Evolutionary conservation across 2,329 filamentous ascomycete genomes (phyloP).

Genomic region (Fusarium irregulare): DNA sequence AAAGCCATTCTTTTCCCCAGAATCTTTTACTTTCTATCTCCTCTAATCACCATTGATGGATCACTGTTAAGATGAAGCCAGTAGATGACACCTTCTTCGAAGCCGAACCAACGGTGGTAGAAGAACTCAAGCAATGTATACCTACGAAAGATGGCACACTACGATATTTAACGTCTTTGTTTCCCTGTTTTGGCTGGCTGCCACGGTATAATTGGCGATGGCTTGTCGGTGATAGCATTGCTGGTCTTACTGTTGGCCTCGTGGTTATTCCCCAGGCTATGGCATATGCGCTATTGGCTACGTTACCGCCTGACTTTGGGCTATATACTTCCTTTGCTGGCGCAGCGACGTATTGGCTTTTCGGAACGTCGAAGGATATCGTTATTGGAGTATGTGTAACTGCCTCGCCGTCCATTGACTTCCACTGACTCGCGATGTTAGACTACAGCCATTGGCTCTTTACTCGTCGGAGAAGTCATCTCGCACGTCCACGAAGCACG

Average conservation of each 20-base stretch:
- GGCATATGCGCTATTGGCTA: constrained; percentile 80
- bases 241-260: constrained; percentile 62
- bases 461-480: constrained; percentile 61
- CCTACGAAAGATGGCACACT: constrained; percentile 5
- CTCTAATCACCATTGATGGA: not conserved
- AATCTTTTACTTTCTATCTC: not conserved
- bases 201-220: constrained; percentile 24
- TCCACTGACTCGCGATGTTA: constrained; percentile 47
- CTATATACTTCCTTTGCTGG: constrained; percentile 87
- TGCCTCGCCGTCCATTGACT: too few relatives aligned
- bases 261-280: constrained; percentile 84
- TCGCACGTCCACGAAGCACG: constrained; percentile 51
- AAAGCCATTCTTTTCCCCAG: not conserved
- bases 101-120: constrained; percentile 5
- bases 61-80: constrained; percentile 4
- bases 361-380: constrained; percentile 87
- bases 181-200: constrained; percentile 7
- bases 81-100: constrained; percentile 3
- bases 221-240: constrained; percentile 19
- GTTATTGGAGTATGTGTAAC: constrained; percentile 70
- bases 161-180: constrained; percentile 2
- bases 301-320: constrained; percentile 75
- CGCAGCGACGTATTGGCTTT: constrained; percentile 83
- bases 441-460: constrained; percentile 67
- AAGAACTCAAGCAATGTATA: constrained; percentile 4